Evolutionary conservation across 2,329 filamentous ascomycete genomes (phyloP), one percentile per base, ranked within the genome.

Genomic region (Colletotrichum australisinense): DNA sequence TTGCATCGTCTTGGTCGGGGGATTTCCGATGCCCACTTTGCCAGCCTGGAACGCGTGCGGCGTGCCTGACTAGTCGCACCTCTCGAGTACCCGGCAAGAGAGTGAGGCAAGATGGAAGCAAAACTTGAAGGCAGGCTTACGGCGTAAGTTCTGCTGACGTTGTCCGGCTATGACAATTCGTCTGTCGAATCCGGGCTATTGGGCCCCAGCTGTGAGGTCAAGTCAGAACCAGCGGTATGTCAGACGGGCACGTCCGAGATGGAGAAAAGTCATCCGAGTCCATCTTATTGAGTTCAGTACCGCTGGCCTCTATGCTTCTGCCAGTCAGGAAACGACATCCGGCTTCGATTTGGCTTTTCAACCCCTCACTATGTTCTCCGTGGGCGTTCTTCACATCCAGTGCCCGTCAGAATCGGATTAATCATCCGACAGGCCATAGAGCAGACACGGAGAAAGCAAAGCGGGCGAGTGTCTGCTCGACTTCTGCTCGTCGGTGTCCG

Each of bases 171-270:
- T 28, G 28, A 52, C 12, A 30, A 46, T 70, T n/a, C 6, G 28
- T 57, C 32, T 46, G 53, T 68, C 64, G 57, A 59, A 67, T 55
- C 49, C 63, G 57, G 46, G 38, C 12, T 26, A 56, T 58, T 22
- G 69, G 64, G 69, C 56, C 57, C 57, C 49, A 35, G 65, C 52
- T 62, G 32, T 32, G 57, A 56, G 49, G 56, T 67, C 69, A 49
- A 35, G 30, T 53, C 57, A 24, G 16, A 35, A 28, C 42, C 42
- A 49, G 42, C 64, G 42, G 55, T 57, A 63, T 14, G 57, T 68
- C 64, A 68, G 64, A 68, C 57, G 64, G 42, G 56, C n/a, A 30
- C 64, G 56, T 52, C 30, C 30, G 28, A 67, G 28, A 22, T 22
- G 28, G 32, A 28, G 16, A 60, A 53, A 38, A 52, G 12, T 22